Evolutionary conservation across 352 stramenopile genomes (phyloP).

Genomic region (Halophytophthora polymorphica): DNA sequence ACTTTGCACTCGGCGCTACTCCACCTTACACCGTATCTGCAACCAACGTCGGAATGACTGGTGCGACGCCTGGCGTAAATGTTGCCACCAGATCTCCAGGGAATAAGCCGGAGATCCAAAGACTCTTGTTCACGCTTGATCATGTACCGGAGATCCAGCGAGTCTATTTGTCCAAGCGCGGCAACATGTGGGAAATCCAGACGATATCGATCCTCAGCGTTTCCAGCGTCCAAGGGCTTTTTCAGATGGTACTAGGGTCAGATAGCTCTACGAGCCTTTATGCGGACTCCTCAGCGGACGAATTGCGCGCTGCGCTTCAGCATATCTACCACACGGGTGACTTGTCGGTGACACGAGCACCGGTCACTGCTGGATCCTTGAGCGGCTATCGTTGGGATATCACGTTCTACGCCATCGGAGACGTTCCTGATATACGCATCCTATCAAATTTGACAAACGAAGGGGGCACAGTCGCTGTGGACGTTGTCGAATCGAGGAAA

Average conservation of each 20-base stretch:
- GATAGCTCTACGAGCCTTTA: background rate
- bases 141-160: constrained; percentile 25
- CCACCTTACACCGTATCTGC: constrained; percentile 7
- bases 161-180: constrained; percentile 15
- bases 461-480: background rate
- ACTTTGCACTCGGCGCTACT: constrained; percentile 11
- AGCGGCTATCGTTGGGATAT: constrained; percentile 28
- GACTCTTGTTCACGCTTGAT: constrained; percentile 14
- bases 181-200: constrained; percentile 27
- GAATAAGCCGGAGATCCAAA: constrained; percentile 19
- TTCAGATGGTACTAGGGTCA: background rate
- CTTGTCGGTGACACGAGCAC: constrained; percentile 8
- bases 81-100: background rate
- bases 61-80: background rate
- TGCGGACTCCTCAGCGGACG: background rate
- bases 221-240: constrained; percentile 1
- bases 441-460: constrained; percentile 15
- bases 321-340: background rate
- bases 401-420: constrained; percentile 27
- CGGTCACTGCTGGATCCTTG: constrained; percentile 7
- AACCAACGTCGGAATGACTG: constrained; percentile 2
- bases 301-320: constrained; percentile 4
- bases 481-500: constrained; percentile 16
- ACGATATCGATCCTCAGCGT: constrained; percentile 13
- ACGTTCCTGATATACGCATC: constrained; percentile 16